Evolutionary conservation across 768 basidiomycete genomes (phyloP), one percentile per base, ranked within the genome.

Genomic region (Leucocoprinus leucothites): DNA sequence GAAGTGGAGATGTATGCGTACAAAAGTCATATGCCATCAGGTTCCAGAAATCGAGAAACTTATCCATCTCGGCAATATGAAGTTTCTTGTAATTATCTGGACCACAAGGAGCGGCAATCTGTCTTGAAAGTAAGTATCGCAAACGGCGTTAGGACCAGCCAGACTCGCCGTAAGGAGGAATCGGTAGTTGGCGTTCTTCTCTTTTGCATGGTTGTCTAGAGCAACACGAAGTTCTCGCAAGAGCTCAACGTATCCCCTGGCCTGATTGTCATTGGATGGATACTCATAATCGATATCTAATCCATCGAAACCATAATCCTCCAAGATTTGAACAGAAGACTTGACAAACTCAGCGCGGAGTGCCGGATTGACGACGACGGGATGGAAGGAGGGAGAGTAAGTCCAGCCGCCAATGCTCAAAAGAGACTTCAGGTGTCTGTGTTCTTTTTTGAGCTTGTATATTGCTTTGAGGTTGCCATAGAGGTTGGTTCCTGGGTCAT

Each of bases 341-440:
- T 80, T 72, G n/a, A 95, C 94, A 62, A 99, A 99, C 47, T 78
- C 83, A 4, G 79, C 74, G 22, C 94, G 79, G 44, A 82, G 74
- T 1, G 72, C 60, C 0, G 86, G 78, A 40, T 79, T 78, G 48
- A 87, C 74, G 45, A 97, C 89, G 38, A 94, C 81, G 9, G 87
- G 86, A 61, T 93, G 89, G 72, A 98, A 91, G 41, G 84, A 82
- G 25, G 91, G 82, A 0, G 91, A 94, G 66, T 94, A 95, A 0
- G 92, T 90, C 94, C 94, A 98, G 4, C 96, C 96, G 13, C 96
- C 96, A 50, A 99, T 98, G 42, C 89, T 92, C 25, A 99, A 80
- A 14, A 91, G 74, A 16, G 87, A 78, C 60, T 89, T 91, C 65
- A 94, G 77, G 58, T 87, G 87, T 50, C 94, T 82, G 57, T 97